phyloP scores from a whole-genome alignment of 1,284 basidiomycete genomes.

The Moesziomyces antarcticus region DNA sequence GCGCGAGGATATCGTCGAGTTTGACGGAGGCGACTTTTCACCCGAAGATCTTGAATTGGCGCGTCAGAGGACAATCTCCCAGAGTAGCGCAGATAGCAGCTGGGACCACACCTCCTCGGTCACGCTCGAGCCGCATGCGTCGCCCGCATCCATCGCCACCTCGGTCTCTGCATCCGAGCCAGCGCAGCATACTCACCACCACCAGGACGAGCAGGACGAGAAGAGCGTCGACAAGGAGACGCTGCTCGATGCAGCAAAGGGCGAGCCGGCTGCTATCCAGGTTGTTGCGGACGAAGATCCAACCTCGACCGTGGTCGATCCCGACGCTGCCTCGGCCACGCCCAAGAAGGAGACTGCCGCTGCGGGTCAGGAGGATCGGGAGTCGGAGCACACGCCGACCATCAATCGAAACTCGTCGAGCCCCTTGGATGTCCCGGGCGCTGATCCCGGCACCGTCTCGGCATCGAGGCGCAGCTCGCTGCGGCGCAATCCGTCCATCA shows the following conservation, averaged over 20 bases:
- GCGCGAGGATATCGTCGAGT: constrained; percentile 47
- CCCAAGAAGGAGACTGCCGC: constrained; percentile 16
- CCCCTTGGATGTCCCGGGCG: constrained; percentile 7
- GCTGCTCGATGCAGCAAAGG: constrained; percentile 40
- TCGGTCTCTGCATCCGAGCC: constrained; percentile 1
- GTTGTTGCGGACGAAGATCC: constrained; percentile 33
- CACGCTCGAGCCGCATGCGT: constrained; percentile 16
- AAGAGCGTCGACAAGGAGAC: constrained; percentile 33
- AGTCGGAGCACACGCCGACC: constrained; percentile 3
- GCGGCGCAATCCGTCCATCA: constrained; percentile 8
- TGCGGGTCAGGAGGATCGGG: not conserved
- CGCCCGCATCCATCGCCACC: constrained; percentile 2
- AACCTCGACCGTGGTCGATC: constrained; percentile 19
- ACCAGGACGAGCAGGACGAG: constrained; percentile 21
- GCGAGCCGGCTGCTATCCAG: constrained; percentile 29
- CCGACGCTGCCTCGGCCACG: constrained; percentile 19
- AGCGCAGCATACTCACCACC: not conserved
- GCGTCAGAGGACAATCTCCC: constrained; percentile 27
- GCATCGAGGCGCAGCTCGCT: constrained; percentile 17
- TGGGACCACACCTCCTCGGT: constrained; percentile 27
- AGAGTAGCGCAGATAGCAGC: constrained; percentile 34
- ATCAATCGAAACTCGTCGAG: constrained; percentile 6
- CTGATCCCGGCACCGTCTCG: constrained; percentile 12
- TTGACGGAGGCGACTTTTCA: constrained; percentile 42
- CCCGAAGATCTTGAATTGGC: constrained; percentile 30